Evolutionary conservation across 208 protist species (phyloP).

Genomic region (Acanthamoeba culbertsoni): DNA sequence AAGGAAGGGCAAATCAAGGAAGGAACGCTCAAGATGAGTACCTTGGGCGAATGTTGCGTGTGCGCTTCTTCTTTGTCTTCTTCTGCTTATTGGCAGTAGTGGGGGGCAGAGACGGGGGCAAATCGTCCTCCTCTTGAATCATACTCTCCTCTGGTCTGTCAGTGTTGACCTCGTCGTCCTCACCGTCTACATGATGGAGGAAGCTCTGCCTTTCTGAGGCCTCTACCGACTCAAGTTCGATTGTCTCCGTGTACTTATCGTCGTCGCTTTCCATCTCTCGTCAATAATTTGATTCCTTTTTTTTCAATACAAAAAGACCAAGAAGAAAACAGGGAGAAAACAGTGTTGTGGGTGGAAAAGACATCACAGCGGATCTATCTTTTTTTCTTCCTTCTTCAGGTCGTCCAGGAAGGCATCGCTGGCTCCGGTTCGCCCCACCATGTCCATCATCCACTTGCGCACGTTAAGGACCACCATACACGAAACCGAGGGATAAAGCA

Average conservation of each 20-base stretch:
- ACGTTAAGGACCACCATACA: not conserved
- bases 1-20: not conserved
- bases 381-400: constrained; percentile 46
- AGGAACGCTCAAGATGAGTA: not conserved
- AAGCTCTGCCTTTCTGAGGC: not conserved
- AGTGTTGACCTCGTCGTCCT: not conserved
- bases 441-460: constrained; percentile 61
- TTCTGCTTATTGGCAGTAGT: not conserved
- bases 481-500: not conserved
- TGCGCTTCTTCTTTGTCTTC: not conserved
- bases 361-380: not conserved
- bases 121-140: not conserved
- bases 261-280: not conserved
- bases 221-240: not conserved
- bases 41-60: not conserved
- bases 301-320: not conserved
- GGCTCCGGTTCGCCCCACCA: constrained; percentile 11
- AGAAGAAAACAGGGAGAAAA: not conserved
- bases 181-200: not conserved
- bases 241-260: not conserved
- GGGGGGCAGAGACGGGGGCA: not conserved
- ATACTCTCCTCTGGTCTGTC: not conserved
- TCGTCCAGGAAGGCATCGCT: constrained; percentile 52
- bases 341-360: not conserved
- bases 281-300: not conserved